These are phyloP conservation scores for Santalum album DNA, from an alignment of 164 flowering plant genomes.

Conservation along the genomic window DNA sequence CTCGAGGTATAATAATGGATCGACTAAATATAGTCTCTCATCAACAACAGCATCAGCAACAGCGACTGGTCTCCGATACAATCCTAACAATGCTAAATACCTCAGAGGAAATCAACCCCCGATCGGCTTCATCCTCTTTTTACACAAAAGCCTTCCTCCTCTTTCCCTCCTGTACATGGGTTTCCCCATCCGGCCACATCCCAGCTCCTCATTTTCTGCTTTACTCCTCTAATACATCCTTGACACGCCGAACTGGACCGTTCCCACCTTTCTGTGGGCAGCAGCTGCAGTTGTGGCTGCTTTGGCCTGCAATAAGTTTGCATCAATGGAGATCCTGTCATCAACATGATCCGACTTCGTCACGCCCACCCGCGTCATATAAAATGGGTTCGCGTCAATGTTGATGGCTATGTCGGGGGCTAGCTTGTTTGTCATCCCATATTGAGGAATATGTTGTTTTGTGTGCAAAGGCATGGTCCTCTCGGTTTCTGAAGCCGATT, in stretches of 20 bases:
- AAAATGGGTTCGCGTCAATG: constrained; percentile 50
- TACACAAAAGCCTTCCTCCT: neutral
- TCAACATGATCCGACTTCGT: constrained; percentile 26
- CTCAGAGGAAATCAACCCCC: neutral
- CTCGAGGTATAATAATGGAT: no score
- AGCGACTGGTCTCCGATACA: neutral
- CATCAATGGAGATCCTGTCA: constrained; percentile 35
- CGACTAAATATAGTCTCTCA: no score
- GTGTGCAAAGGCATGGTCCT: constrained; percentile 21
- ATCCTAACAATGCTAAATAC: neutral
- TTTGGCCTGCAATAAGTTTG: constrained; percentile 51
- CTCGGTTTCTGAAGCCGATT: constrained; percentile 19
- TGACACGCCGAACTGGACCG: constrained; percentile 60
- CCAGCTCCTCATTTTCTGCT: neutral
- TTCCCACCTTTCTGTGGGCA: constrained; percentile 48
- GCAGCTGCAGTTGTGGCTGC: constrained; percentile 36
- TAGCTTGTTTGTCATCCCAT: constrained; percentile 34
- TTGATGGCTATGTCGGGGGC: constrained; percentile 62
- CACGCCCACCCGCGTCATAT: constrained; percentile 32
- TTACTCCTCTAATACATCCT: constrained; percentile 57
- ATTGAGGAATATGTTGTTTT: constrained; percentile 33
- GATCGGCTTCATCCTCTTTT: neutral
- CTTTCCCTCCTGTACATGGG: neutral
- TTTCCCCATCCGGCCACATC: neutral
- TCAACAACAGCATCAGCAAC: no score